Evolutionary conservation across 106 monocot species (phyloP), one percentile per base, ranked within the genome.

Genomic region (Dendrobium huoshanense): DNA sequence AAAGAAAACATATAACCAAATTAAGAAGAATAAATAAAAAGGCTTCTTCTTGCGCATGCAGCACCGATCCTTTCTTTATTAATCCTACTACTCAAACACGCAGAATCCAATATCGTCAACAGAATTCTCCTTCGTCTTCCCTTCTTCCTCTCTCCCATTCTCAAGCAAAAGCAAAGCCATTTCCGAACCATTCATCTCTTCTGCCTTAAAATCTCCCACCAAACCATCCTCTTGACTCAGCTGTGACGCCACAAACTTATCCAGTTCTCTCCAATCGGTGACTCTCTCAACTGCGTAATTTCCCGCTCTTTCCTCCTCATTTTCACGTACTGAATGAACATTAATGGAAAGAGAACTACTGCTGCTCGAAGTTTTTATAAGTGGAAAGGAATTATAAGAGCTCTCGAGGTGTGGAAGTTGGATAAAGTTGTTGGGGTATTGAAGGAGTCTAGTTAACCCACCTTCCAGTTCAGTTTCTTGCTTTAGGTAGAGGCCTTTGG

Each of bases 221-320:
- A 59, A 84, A 49, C 82, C 59, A 11, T 86, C 84, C 55, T 88
- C 86, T 8, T 84, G 91, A 80, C 92, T 76, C 68, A 95, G 79
- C 79, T 95, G 95, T 2, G 95, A 95, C 3, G 95, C 95, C 1
- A 95, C 93, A 67, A 95, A 93, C 85, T 87, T 95, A 74, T 95
- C 95, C 13, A 95, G 87, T 0, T 83, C 92, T 55, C 93, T 86
- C 95, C 95, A 95, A 37, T 95, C 95, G 2, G 87, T 93, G 43
- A 89, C 90, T 64, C 31, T 29, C 67, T 79, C 89, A 2, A 17
- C 48, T 11, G 31, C 74, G 13, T 13, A 56, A 43, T 24, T 2
- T 22, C 49, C 33, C 87, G 77, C 45, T 20, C 58, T 73, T 19
- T 90, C 86, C 2, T 75, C 85, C 11, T 87, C 85, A 1, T 80